Conservation (phyloP, 139 green algal species). For the Ettlia oleoabundans region DNA sequence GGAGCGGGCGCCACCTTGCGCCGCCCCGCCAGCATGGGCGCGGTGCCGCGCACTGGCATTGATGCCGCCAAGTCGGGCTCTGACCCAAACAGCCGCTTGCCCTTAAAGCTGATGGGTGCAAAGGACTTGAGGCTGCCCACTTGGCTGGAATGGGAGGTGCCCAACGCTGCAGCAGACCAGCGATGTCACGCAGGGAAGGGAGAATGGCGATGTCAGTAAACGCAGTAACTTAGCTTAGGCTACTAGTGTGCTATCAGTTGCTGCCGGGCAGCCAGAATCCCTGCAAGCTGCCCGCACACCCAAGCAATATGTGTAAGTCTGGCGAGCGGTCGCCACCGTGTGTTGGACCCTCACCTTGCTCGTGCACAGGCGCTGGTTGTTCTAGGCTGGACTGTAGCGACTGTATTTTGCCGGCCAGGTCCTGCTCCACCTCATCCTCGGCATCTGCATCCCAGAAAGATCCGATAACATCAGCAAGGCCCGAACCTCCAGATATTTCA, state of each 20-base stretch:
- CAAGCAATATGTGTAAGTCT: neutral
- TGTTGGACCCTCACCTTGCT: neutral
- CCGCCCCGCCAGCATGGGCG: constrained; percentile 2
- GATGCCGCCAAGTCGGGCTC: constrained; percentile 10
- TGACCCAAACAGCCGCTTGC: constrained; percentile 22
- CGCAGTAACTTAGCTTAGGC: too few relatives aligned
- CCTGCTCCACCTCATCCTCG: constrained; percentile 17
- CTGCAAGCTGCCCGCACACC: too few relatives aligned
- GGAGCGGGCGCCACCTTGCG: neutral
- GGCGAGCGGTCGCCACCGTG: neutral
- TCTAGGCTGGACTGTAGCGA: constrained; percentile 31
- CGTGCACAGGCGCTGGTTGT: neutral
- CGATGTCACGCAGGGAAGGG: too few relatives aligned
- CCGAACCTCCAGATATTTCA: too few relatives aligned
- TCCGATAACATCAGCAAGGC: too few relatives aligned
- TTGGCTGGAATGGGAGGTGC: constrained; percentile 30
- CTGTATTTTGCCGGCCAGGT: neutral
- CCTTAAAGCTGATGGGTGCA: constrained; percentile 2
- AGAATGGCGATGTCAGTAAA: too few relatives aligned
- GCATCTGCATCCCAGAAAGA: too few relatives aligned
- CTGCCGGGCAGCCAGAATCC: neutral
- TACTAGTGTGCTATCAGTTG: neutral
- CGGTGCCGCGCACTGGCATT: constrained; percentile 16
- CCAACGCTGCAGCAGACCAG: constrained; percentile 18
- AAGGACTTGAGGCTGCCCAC: constrained; percentile 40